A percentile compares a stretch with the other conserved stretches of the same genome.
These are phyloP conservation scores for Apium graveolens DNA, from an alignment of 129 eudicot species.

Conservation along the genomic window DNA sequence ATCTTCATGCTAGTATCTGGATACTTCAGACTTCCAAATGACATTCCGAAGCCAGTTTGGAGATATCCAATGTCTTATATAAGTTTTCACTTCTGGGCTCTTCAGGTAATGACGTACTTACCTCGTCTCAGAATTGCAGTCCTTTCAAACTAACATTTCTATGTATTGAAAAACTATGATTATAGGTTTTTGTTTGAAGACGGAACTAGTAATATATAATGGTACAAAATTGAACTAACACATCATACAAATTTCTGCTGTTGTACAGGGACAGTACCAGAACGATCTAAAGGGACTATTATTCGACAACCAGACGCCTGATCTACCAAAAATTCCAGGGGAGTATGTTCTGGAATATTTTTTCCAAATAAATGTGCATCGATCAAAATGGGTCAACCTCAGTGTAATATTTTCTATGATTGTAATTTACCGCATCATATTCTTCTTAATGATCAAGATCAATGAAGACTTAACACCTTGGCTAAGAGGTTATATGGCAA, in stretches of 20 bases:
- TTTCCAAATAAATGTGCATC: slow-evolving; percentile 62
- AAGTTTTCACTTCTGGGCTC: slow-evolving; percentile 99
- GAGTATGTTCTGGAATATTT: slow-evolving; percentile 70
- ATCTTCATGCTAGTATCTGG: slow-evolving; percentile 98
- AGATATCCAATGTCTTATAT: slow-evolving; percentile 98
- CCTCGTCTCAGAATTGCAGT: neutral
- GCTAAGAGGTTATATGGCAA: slow-evolving; percentile 82
- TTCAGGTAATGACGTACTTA: slow-evolving; percentile 54
- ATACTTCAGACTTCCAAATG: slow-evolving; percentile 92
- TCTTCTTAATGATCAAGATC: slow-evolving; percentile 89
- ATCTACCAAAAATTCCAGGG: slow-evolving; percentile 73
- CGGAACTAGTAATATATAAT: neutral
- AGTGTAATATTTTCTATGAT: slow-evolving; percentile 77
- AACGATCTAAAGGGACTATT: slow-evolving; percentile 73
- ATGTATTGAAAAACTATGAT: neutral
- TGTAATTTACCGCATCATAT: slow-evolving; percentile 65
- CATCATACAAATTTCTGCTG: neutral
- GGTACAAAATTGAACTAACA: neutral
- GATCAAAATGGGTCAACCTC: slow-evolving; percentile 86
- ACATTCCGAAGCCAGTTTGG: slow-evolving; percentile 98
- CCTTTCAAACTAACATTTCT: neutral
- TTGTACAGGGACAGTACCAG: slow-evolving; percentile 84
- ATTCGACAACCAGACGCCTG: slow-evolving; percentile 74
- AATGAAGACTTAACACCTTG: slow-evolving; percentile 97
- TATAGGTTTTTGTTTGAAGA: neutral